phyloP scores from a whole-genome alignment of 805 yeast genomes.

The Metschnikowia bowlesiae region DNA sequence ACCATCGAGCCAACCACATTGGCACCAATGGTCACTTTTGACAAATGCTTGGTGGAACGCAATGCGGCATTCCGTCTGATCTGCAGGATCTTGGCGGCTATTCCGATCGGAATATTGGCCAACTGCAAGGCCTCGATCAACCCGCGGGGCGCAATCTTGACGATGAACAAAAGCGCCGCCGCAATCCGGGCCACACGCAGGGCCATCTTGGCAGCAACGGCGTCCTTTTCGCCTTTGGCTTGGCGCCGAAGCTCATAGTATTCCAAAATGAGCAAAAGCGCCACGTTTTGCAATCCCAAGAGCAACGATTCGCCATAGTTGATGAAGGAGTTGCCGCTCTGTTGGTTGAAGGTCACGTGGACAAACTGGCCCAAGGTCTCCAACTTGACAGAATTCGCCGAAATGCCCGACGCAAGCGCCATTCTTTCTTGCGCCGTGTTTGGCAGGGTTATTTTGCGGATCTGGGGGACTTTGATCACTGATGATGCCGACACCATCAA shows the following conservation, averaged over 20 bases:
- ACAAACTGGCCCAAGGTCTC: conserved; percentile 35
- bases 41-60: conserved; percentile 34
- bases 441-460: conserved; percentile 31
- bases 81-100: conserved; percentile 38
- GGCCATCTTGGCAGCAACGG: not conserved
- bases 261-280: conserved; percentile 32
- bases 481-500: conserved; percentile 35
- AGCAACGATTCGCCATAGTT: conserved; percentile 40
- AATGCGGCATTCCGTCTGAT: conserved; percentile 31
- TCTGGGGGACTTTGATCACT: conserved; percentile 39
- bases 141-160: conserved; percentile 28
- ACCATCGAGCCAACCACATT: conserved; percentile 36
- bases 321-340: conserved; percentile 30
- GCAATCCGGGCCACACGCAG: conserved; percentile 26
- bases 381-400: conserved; percentile 31
- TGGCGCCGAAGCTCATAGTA: conserved; percentile 20
- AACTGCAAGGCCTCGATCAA: conserved; percentile 31
- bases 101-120: conserved; percentile 34
- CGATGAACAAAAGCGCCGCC: conserved; percentile 26
- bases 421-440: conserved; percentile 21
- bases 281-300: conserved; percentile 36
- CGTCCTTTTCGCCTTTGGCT: not conserved
- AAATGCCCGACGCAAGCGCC: conserved; percentile 34
- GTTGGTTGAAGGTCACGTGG: conserved; percentile 37
- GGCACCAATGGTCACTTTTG: conserved; percentile 37